Percentiles rank a stretch among this genome's conserved stretches.
phyloP scores from a whole-genome alignment of 2,329 filamentous ascomycete genomes.

The Aspergillus quadricinctus region DNA sequence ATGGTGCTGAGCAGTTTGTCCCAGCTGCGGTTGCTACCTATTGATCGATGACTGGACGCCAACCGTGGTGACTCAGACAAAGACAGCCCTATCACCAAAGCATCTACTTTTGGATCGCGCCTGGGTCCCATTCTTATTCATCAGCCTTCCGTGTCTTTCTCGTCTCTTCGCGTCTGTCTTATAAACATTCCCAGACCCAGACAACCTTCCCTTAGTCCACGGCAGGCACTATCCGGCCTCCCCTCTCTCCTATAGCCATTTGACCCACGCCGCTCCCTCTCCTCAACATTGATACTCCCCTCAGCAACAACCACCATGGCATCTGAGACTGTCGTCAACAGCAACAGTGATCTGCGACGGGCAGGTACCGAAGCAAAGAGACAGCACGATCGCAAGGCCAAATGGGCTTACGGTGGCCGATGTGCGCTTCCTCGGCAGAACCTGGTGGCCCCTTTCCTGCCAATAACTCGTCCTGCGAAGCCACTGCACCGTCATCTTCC shows the following conservation, averaged over 20 bases:
- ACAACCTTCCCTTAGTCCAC: neutral
- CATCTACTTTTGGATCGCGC: neutral
- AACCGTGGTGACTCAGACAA: slow-evolving; percentile 12
- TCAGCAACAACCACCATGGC: slow-evolving; percentile 11
- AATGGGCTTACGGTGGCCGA: slow-evolving; percentile 37
- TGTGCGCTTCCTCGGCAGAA: slow-evolving; percentile 6
- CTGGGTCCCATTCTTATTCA: slow-evolving; percentile 5
- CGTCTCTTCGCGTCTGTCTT: neutral
- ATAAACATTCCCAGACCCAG: neutral
- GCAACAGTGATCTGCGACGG: slow-evolving; percentile 52
- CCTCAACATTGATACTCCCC: neutral
- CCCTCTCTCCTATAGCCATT: neutral
- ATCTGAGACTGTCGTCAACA: slow-evolving; percentile 39
- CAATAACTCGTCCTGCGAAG: slow-evolving; percentile 15
- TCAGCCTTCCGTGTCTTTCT: neutral
- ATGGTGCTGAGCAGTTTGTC: neutral
- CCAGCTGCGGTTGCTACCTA: neutral
- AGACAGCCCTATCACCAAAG: slow-evolving; percentile 3
- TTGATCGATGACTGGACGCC: neutral
- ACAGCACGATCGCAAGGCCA: slow-evolving; percentile 35
- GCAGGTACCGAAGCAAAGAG: slow-evolving; percentile 47
- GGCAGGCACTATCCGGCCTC: neutral
- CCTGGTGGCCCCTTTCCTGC: slow-evolving; percentile 1
- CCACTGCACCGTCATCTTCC: slow-evolving; percentile 12
- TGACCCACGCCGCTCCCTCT: neutral